Evolutionary conservation across 768 basidiomycete species (phyloP), one percentile per base, ranked within the genome.

Genomic region (Leccinellum rugosiceps): DNA sequence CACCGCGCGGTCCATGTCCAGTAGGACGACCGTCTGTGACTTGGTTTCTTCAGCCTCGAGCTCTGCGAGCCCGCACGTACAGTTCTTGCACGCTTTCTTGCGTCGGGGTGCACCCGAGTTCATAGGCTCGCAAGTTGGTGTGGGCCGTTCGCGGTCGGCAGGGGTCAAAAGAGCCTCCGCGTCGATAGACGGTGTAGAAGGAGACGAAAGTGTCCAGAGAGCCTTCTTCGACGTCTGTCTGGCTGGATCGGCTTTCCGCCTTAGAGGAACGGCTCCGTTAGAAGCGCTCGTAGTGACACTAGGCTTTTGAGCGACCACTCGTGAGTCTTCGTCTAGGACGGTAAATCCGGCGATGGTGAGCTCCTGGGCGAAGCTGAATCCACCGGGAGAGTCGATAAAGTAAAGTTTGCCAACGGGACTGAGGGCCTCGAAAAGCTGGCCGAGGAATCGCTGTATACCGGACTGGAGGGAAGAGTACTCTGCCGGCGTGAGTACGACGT

Each of bases 31-130:
- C 63, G 82, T 85, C 62, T 78, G 78, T 47, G 71, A 74, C 60
- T 71, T 76, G 56, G 76, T 71, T 74, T 98, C 94, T 70, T 94
- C 90, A 55, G 85, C 89, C 72, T 97, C 93, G 17, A 96, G 70
- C 78, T 98, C 97, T 17, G 90, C 88, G 56, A 99, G 80, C n/a
- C 97, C 97, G 67, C 97, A 99, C 3, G 92, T 84, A 74, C 97
- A 99, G 69, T 84, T 85, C 77, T 98, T 98, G 82, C 97, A 99
- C 30, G 97, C 96, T 70, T 86, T 88, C 79, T 90, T 93, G 64
- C 89, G 78, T 61, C 88, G 78, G n/a, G 84, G 81, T 14, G 78
- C 79, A 23, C 72, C 70, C 10, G 63, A 64, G 19, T 63, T 66
- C 44, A 81, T 74, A 15, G 91, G 91, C 68, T 89, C 90, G 63